A percentile compares a stretch with the other conserved stretches of the same genome.
Conservation (phyloP, 345 rosid genomes). For the Lumnitzera racemosa region DNA sequence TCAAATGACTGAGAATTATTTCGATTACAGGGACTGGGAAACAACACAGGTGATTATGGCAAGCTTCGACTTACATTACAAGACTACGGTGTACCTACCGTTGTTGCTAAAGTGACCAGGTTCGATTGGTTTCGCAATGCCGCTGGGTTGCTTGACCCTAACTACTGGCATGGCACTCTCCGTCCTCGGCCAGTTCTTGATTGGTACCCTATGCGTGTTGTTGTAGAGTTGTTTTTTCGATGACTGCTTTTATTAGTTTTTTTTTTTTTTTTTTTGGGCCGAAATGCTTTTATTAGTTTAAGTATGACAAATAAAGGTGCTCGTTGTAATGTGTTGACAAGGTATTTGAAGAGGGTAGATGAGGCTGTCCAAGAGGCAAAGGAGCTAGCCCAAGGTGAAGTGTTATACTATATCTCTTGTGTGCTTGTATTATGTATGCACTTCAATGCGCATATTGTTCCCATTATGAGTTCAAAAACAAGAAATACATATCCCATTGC, state of each 20-base stretch:
- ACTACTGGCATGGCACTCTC: slow-evolving; percentile 89
- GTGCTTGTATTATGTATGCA: neutral
- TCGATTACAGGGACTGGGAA: slow-evolving; percentile 68
- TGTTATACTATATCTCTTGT: neutral
- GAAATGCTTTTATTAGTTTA: too few species aligned
- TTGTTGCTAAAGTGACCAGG: slow-evolving; percentile 71
- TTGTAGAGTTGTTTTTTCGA: neutral
- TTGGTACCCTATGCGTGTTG: slow-evolving; percentile 33
- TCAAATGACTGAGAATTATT: too few species aligned
- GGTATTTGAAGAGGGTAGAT: slow-evolving; percentile 71
- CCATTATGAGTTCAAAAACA: too few species aligned
- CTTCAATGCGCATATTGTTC: neutral
- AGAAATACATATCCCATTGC: too few species aligned
- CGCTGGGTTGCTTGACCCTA: slow-evolving; percentile 73
- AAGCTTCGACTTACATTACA: slow-evolving; percentile 49
- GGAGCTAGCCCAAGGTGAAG: slow-evolving; percentile 50
- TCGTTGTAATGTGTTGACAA: slow-evolving; percentile 4
- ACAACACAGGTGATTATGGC: slow-evolving; percentile 73
- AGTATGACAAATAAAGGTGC: neutral
- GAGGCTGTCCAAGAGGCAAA: slow-evolving; percentile 74
- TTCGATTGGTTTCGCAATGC: slow-evolving; percentile 91
- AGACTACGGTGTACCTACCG: slow-evolving; percentile 56
- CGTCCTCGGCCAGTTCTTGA: slow-evolving; percentile 92
- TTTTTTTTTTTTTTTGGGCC: too few species aligned
- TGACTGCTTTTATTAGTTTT: neutral